Percentiles rank a stretch among this genome's conserved stretches.
These are phyloP conservation scores for Diphasiastrum complanatum DNA, from an alignment of 83 land plant genomes.

Conservation along the genomic window DNA sequence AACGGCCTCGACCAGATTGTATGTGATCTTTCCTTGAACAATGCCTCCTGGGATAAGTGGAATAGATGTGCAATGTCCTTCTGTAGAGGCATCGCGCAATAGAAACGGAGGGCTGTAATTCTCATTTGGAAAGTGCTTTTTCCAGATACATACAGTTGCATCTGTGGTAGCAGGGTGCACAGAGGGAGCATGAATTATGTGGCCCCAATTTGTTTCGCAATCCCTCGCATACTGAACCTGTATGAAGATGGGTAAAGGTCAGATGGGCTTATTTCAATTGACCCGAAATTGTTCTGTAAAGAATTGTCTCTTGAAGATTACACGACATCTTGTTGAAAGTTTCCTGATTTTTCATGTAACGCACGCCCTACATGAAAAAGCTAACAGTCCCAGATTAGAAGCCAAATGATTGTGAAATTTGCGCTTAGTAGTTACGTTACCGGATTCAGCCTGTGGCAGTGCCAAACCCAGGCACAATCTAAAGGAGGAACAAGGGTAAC, in stretches of 20 bases:
- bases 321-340: no score
- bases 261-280: background rate
- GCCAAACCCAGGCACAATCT: slow-evolving; percentile 97
- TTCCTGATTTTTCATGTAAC: no score
- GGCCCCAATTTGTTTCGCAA: slow-evolving; percentile 63
- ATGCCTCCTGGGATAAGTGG: background rate
- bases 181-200: slow-evolving; percentile 45
- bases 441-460: slow-evolving; percentile 88
- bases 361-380: slow-evolving; percentile 9
- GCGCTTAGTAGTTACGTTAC: slow-evolving; percentile 26
- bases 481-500: slow-evolving; percentile 66
- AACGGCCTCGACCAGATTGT: slow-evolving; percentile 68
- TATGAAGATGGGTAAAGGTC: slow-evolving; percentile 1
- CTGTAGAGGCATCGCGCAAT: background rate
- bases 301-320: background rate
- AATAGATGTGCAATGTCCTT: background rate
- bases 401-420: background rate
- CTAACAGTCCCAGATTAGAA: background rate
- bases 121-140: slow-evolving; percentile 43
- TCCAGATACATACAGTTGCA: slow-evolving; percentile 52
- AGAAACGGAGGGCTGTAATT: slow-evolving; percentile 42
- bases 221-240: slow-evolving; percentile 77
- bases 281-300: background rate
- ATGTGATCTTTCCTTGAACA: slow-evolving; percentile 25
- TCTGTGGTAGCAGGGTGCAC: slow-evolving; percentile 33